Evolutionary conservation across 306 rosid genomes (phyloP).

Genomic region (Acacia melanoxylon): DNA sequence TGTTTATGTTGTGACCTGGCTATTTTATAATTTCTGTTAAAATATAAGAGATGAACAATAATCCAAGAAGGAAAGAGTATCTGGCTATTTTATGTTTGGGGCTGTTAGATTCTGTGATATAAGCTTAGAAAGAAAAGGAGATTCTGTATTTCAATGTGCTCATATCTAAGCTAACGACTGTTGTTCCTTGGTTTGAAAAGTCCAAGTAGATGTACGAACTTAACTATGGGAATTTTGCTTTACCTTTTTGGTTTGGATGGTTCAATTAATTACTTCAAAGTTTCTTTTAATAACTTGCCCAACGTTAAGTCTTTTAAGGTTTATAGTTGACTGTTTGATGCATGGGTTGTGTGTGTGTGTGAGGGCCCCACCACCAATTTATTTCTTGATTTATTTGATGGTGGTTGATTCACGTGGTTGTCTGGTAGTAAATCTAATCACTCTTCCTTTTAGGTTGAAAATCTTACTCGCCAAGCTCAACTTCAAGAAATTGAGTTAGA

Average conservation of each 20-base stretch:
- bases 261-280: constrained; percentile 19
- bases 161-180: not conserved
- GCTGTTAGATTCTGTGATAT: constrained; percentile 22
- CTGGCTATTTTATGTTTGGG: constrained; percentile 11
- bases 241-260: not conserved
- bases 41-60: not conserved
- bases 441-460: constrained; percentile 68
- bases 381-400: not conserved
- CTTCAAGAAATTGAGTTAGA: constrained; percentile 92
- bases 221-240: not conserved
- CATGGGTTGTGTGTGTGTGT: not conserved
- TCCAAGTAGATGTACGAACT: not conserved
- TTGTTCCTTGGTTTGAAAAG: not conserved
- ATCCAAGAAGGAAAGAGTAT: not conserved
- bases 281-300: constrained; percentile 11
- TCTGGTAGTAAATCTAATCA: constrained; percentile 33
- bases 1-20: not conserved
- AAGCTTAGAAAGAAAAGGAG: not conserved
- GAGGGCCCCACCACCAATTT: too few species aligned
- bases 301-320: not conserved
- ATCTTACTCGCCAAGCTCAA: constrained; percentile 80
- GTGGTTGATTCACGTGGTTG: constrained; percentile 27
- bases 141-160: not conserved
- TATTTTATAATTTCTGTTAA: constrained; percentile 10
- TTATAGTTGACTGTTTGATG: constrained; percentile 19